Base-by-base conservation (phyloP, 2,329 filamentous ascomycete species). In the Acephala macrosclerotiorum region DNA sequence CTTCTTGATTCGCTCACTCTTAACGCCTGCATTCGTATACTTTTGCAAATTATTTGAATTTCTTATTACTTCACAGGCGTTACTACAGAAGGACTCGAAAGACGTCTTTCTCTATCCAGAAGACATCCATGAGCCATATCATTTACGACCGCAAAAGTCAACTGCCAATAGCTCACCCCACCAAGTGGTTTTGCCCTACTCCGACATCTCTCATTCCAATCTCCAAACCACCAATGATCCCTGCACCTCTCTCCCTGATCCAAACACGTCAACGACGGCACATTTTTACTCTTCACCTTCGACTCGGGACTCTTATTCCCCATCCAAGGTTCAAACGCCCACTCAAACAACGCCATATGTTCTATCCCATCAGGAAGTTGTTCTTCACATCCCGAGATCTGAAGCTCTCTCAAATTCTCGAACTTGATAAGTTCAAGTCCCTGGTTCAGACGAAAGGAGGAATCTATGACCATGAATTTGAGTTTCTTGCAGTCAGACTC, bases 171-270 rank as follows among this genome's bases (percentile, higher is more conserved):
- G 25, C 40, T 36, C 26, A 38, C 49, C 6, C 47, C 51, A 9
- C n/a, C 36, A 29, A 26, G 18, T 3, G 33, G 18, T 20, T 12
- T 53, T 8, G 22, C 33, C 35, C 14, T 42, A 1, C 11, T 36
- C 45, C 11, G 20, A 36, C 64, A 66, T n/a, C 56, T 57, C 40
- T 66, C 57, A 51, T 66, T 63, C 60, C 60, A 63, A 38, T 55
- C 49, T 33, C 16, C 29, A 57, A 66, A 66, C 60, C 60, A 66
- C 64, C 60, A 66, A 58, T 66, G 56, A 5, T 40, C 29, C 22
- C 56, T 29, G 26, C 60, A 63, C 18, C 16, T 57, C 20, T 26
- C 49, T 29, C 64, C 56, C 51, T 51, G 36, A 35, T 60, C 51
- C 38, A 63, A 35, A 22, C 60, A 66, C 1, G 6, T 60, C 29